These are phyloP conservation scores for Zoysia pacifica DNA, from an alignment of 176 grass and related monocot species.

Conservation along the genomic window DNA sequence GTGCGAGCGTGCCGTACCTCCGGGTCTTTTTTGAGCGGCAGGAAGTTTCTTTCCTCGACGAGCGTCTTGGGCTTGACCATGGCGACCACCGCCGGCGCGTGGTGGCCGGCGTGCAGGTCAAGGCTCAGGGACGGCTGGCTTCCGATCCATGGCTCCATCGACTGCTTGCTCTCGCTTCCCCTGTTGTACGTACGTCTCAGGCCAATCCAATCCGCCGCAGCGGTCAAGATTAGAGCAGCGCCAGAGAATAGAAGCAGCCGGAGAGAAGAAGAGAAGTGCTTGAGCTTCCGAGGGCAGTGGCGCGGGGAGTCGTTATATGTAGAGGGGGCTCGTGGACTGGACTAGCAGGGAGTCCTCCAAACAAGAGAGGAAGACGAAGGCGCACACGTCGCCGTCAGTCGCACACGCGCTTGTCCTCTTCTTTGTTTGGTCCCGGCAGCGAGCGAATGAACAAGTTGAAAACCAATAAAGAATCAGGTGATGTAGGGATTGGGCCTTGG, in stretches of 20 bases:
- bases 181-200: not conserved
- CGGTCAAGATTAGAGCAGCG: not conserved
- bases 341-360: no score
- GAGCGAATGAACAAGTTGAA: not conserved
- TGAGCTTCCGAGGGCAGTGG: constrained; percentile 24
- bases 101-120: constrained; percentile 61
- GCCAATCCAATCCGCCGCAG: not conserved
- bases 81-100: constrained; percentile 29
- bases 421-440: constrained; percentile 5
- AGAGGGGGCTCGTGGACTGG: not conserved
- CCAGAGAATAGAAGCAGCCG: not conserved
- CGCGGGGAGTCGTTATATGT: constrained; percentile 22
- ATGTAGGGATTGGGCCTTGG: not conserved
- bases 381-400: not conserved
- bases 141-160: constrained; percentile 61
- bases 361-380: not conserved
- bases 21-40: constrained; percentile 59
- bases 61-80: constrained; percentile 47
- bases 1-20: constrained; percentile 38
- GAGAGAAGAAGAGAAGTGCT: not conserved
- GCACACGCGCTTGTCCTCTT: constrained; percentile 18
- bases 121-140: constrained; percentile 67
- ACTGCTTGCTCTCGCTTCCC: no score
- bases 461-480: not conserved
- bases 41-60: constrained; percentile 59